Percentiles rank a stretch among this genome's conserved stretches.
These are phyloP conservation scores for Coix lacrymajobi DNA, from an alignment of 176 grass and related monocot genomes.

Conservation along the genomic window DNA sequence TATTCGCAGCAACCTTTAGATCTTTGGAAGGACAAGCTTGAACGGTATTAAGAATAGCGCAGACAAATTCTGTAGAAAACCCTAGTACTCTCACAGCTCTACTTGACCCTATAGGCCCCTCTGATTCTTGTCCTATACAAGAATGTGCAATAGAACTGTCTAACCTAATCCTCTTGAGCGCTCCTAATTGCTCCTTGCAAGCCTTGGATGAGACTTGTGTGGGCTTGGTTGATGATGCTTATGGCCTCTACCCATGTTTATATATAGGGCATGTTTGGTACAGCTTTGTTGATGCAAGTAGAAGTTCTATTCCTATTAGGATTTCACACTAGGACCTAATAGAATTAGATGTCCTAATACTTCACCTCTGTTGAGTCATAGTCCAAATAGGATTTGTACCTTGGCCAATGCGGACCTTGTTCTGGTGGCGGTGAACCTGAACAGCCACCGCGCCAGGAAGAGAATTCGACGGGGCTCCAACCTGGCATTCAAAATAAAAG, in stretches of 20 bases:
- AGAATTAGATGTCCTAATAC: neutral
- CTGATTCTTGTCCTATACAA: too few species aligned
- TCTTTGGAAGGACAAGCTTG: neutral
- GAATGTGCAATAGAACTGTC: neutral
- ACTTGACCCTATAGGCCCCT: neutral
- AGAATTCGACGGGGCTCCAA: neutral
- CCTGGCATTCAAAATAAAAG: neutral
- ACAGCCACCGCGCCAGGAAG: neutral
- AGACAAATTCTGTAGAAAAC: neutral
- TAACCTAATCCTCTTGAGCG: neutral
- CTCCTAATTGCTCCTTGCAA: neutral
- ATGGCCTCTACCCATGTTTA: neutral
- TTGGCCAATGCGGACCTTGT: constrained; percentile 8
- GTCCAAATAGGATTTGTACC: neutral
- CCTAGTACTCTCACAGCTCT: neutral
- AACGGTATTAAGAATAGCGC: neutral
- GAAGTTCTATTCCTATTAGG: neutral
- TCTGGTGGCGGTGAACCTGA: neutral
- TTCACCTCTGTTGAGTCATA: neutral
- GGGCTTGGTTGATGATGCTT: neutral
- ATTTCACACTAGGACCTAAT: neutral
- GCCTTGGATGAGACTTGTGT: neutral
- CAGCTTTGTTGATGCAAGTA: too few species aligned
- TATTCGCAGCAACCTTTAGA: neutral
- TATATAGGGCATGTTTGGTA: too few species aligned